phyloP scores from a whole-genome alignment of 805 yeast genomes.

The Kockiozyma suomiensis region DNA sequence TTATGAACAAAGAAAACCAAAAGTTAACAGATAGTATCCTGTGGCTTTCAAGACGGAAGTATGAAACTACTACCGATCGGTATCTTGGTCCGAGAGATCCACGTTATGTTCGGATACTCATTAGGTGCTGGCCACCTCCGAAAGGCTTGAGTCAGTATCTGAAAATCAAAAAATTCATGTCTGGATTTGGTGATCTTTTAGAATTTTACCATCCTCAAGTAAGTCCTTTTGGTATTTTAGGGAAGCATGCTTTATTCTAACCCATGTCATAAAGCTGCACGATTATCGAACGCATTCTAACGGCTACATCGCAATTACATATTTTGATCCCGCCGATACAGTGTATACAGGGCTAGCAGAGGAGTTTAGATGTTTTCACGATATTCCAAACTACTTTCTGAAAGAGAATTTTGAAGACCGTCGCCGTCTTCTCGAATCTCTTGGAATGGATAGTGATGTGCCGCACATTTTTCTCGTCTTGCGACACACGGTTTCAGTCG shows the following conservation, averaged over 20 bases:
- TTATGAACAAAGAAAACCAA: background rate
- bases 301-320: constrained; percentile 4
- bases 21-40: background rate
- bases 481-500: constrained; percentile 1
- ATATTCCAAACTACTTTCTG: background rate
- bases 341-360: background rate
- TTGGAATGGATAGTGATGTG: background rate
- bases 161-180: background rate
- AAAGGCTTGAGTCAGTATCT: background rate
- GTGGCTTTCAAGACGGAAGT: background rate
- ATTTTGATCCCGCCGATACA: constrained; percentile 1
- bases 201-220: constrained; percentile 4
- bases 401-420: background rate
- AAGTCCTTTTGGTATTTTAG: background rate
- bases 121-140: constrained; percentile 10
- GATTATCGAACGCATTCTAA: background rate
- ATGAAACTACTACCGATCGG: background rate
- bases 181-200: constrained; percentile 3
- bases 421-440: background rate
- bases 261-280: background rate
- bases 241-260: background rate
- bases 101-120: constrained; percentile 1
- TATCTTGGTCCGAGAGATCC: background rate
- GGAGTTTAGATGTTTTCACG: background rate
- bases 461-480: background rate